Evolutionary conservation across 2,329 filamentous ascomycete species (phyloP), one percentile per base, ranked within the genome.

Genomic region (Byssoonygena ceratinophila): DNA sequence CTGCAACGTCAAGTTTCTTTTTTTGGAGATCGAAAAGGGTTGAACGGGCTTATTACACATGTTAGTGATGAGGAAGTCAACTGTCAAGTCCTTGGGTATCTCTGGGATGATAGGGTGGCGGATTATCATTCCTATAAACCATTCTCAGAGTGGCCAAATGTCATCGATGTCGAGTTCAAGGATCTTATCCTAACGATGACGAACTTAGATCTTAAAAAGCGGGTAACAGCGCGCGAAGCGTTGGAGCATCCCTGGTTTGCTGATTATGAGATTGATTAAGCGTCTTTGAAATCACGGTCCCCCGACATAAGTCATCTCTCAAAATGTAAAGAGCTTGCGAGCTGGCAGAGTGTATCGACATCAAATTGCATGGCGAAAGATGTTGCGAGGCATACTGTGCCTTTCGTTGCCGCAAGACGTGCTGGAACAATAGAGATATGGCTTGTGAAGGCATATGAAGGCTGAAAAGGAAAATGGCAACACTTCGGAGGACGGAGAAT

Each of bases 1-100:
- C 59, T 75, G 18, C 66, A 71, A 57, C 67, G 69, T 32, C 72
- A 75, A 56, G 65, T 75, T 16, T 75, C 72, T 1, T 72, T 70
- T 58, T 76, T 76, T 59, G 67, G 66, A 34, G 67, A 75, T 51
- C 61, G 61, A 57, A 60, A 72, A 2, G 66, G 69, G 32, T 63
- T 74, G 31, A 62, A 66, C 22, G 68, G 55, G 36, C 36, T 39
- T 4, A 39, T 18, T 14, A 20, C 6, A 6, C 63, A 69, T 53
- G 54, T 71, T 54, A 58, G 59, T 4, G 62, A 70, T 46, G 59
- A 66, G 23, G 61, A 66, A 55, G 12, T 58, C 3, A 66, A 60
- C 53, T 61, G 59, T 49, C 53, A 64, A 48, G 29, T 67, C 29
- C 58, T 70, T 14, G n/a, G 43, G 5, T 64, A 65, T 56, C 59